A percentile compares a stretch with the other conserved stretches of the same genome.
These are phyloP conservation scores for Aspergillus bombycis DNA, from an alignment of 2,329 filamentous ascomycete species.

Conservation along the genomic window DNA sequence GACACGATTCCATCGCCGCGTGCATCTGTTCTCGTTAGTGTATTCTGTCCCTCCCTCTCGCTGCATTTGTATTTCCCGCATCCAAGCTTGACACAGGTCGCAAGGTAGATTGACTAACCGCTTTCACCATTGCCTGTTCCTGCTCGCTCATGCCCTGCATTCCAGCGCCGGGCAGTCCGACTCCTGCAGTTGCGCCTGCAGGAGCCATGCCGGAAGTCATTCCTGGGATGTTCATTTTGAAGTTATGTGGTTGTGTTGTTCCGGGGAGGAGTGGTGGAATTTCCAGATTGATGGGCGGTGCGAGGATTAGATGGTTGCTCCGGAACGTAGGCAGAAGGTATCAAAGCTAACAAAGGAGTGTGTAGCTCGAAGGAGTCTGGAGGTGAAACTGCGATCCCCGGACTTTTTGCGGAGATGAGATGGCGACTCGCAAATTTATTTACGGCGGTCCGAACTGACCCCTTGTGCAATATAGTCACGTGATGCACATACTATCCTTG, in stretches of 20 bases:
- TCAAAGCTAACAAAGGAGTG: not conserved
- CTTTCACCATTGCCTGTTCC: slow-evolving; percentile 52
- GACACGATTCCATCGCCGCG: slow-evolving; percentile 86
- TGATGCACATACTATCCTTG: slow-evolving; percentile 16
- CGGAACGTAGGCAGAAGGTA: not conserved
- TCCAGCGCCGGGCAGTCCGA: slow-evolving; percentile 15
- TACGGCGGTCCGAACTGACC: slow-evolving; percentile 25
- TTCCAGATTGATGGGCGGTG: no score
- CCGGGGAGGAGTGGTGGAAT: not conserved
- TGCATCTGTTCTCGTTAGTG: slow-evolving; percentile 63
- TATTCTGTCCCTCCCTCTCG: not conserved
- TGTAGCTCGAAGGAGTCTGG: not conserved
- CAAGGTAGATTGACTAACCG: slow-evolving; percentile 34
- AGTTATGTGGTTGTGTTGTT: not conserved
- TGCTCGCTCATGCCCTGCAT: slow-evolving; percentile 49
- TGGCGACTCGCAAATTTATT: slow-evolving; percentile 37
- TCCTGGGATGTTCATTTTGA: slow-evolving; percentile 34
- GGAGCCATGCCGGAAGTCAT: slow-evolving; percentile 36
- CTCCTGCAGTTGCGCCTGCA: slow-evolving; percentile 24
- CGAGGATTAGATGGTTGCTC: not conserved
- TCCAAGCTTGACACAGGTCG: not conserved
- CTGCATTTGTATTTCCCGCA: no score
- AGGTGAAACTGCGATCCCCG: slow-evolving; percentile 15
- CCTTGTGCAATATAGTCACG: slow-evolving; percentile 22
- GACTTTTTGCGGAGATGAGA: slow-evolving; percentile 36